Conservation (phyloP, 495 filamentous ascomycete species). For the Aspergillus nanangensis region DNA sequence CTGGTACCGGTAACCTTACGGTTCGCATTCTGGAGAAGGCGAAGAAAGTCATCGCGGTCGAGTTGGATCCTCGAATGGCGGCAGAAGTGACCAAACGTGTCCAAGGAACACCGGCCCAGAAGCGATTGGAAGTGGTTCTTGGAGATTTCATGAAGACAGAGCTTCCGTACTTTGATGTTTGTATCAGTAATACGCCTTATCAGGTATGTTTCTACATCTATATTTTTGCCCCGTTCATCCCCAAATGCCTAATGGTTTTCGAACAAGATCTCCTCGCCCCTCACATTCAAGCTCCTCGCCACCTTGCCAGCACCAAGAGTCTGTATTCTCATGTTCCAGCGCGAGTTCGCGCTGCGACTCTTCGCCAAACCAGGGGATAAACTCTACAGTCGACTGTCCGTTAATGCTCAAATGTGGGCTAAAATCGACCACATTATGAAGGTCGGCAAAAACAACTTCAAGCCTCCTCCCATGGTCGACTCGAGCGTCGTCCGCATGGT, state of each 20-base stretch:
- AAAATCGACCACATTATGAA: conserved; percentile 85
- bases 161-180: conserved; percentile 83
- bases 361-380: conserved; percentile 75
- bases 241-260: conserved; percentile 1
- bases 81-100: conserved; percentile 94
- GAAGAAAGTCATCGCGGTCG: conserved; percentile 83
- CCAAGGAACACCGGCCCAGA: conserved; percentile 75
- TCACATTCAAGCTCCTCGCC: conserved; percentile 84
- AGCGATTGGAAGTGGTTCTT: conserved; percentile 75
- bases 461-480: conserved; percentile 87
- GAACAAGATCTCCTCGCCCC: conserved; percentile 74
- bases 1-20: conserved; percentile 84
- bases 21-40: conserved; percentile 83
- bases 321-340: conserved; percentile 80
- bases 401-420: conserved; percentile 95
- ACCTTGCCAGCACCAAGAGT: conserved; percentile 69
- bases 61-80: conserved; percentile 95
- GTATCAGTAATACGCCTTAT: conserved; percentile 93
- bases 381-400: conserved; percentile 79
- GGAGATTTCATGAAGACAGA: conserved; percentile 93
- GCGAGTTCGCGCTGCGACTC: conserved; percentile 72
- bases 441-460: conserved; percentile 92
- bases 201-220: conserved; percentile 40
- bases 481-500: conserved; percentile 74
- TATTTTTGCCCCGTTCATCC: conserved; percentile 1